These are phyloP conservation scores for Oryza meridionalis DNA, from an alignment of 176 grass and related monocot genomes.

Conservation along the genomic window DNA sequence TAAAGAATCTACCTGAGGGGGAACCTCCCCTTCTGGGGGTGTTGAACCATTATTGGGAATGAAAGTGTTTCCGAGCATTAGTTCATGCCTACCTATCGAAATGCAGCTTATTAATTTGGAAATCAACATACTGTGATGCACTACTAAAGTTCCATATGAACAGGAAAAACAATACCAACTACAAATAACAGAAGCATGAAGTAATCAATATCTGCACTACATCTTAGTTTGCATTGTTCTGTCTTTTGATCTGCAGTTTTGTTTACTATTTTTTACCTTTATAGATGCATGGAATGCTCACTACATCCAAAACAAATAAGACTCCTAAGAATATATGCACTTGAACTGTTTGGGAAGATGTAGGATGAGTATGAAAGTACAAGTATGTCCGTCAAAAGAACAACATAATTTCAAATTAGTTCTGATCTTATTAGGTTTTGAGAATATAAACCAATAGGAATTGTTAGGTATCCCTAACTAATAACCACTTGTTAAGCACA, in stretches of 20 bases:
- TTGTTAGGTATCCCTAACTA: not conserved
- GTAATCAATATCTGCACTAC: not conserved
- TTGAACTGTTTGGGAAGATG: not conserved
- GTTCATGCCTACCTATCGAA: conserved; percentile 86
- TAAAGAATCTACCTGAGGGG: conserved; percentile 66
- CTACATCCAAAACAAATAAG: not conserved
- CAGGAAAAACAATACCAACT: conserved; percentile 9
- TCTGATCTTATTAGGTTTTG: not conserved
- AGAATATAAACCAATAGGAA: not conserved
- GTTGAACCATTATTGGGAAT: conserved; percentile 55
- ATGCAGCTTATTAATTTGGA: conserved; percentile 48
- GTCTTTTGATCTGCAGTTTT: not conserved
- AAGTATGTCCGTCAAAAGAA: not conserved
- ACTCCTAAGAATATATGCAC: not conserved
- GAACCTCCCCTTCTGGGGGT: conserved; percentile 61
- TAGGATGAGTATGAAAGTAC: not conserved
- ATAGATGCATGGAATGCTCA: not conserved
- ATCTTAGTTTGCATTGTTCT: not conserved
- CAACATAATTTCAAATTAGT: not conserved
- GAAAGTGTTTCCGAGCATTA: conserved; percentile 91
- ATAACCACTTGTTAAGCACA: not conserved
- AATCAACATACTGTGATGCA: conserved; percentile 18
- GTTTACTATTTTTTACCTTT: not conserved
- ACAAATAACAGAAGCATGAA: conserved; percentile 15
- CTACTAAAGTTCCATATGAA: conserved; percentile 28